phyloP scores from a whole-genome alignment of 73 alveolate genomes.

The Tetrahymena thermophila region DNA sequence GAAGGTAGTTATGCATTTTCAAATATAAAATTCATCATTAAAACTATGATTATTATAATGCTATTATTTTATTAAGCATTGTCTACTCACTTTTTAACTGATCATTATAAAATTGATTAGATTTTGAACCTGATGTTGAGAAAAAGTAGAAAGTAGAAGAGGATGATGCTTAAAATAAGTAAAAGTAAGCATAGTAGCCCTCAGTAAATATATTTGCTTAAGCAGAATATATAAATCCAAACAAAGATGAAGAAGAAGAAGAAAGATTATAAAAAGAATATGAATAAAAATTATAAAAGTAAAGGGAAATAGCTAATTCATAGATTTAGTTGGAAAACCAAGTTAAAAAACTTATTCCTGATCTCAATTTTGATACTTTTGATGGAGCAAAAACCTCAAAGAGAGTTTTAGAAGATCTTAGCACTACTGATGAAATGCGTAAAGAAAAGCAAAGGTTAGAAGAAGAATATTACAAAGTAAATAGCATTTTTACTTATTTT shows the following conservation, averaged over 20 bases:
- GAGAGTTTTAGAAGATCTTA: background rate
- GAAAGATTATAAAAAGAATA: background rate
- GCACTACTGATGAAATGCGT: background rate
- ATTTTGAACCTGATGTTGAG: background rate
- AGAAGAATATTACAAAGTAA: background rate
- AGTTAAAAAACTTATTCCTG: constrained; percentile 31
- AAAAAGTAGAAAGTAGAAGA: background rate
- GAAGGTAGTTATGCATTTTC: background rate
- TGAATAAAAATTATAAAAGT: background rate
- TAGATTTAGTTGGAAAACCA: constrained; percentile 9
- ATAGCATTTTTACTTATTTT: background rate
- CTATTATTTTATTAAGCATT: too few relatives aligned
- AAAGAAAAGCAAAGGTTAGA: background rate
- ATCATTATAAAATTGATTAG: background rate
- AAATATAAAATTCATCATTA: too few relatives aligned
- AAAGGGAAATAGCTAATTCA: background rate
- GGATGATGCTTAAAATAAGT: background rate
- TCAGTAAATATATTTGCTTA: background rate
- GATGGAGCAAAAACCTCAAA: constrained; percentile 2
- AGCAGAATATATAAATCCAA: background rate
- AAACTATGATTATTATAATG: too few relatives aligned
- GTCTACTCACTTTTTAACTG: too few relatives aligned
- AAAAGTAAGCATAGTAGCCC: background rate
- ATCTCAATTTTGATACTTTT: constrained; percentile 23
- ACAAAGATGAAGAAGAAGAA: background rate